A percentile compares a stretch with the other conserved stretches of the same genome.
Conservation (phyloP, 306 rosid species). For the Cicer cuneatum region DNA sequence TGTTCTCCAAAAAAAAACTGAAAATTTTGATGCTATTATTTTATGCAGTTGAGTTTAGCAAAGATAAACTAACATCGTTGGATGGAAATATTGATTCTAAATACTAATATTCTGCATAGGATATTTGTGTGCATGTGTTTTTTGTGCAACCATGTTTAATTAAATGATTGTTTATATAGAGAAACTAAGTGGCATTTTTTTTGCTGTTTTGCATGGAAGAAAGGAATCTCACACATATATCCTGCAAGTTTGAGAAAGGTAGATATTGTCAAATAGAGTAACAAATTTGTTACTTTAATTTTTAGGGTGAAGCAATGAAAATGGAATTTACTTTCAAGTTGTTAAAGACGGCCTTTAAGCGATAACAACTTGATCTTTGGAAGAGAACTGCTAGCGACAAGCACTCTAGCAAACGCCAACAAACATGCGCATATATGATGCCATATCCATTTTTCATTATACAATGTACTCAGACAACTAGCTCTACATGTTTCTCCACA, state of each 20-base stretch:
- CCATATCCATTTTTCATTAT: too few species aligned
- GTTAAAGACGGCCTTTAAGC: not conserved
- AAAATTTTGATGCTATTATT: not conserved
- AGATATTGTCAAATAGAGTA: not conserved
- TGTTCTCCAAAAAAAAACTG: not conserved
- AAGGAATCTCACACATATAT: not conserved
- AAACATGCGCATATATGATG: too few species aligned
- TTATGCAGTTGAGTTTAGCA: not conserved
- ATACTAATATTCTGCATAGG: not conserved
- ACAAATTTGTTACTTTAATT: not conserved
- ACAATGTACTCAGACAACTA: too few species aligned
- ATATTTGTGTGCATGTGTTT: not conserved
- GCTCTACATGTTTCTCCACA: too few species aligned
- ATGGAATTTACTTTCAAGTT: not conserved
- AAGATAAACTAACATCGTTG: not conserved
- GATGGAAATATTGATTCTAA: not conserved
- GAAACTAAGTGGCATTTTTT: not conserved
- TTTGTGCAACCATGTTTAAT: not conserved
- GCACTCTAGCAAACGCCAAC: too few species aligned
- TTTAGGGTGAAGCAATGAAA: not conserved
- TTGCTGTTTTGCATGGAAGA: conserved; percentile 4
- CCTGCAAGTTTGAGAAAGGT: conserved; percentile 25
- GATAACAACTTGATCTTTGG: not conserved
- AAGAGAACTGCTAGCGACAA: not conserved
- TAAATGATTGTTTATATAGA: conserved; percentile 4